Evolutionary conservation across 768 basidiomycete species (phyloP).

Genomic region (Kwoniella sp.): DNA sequence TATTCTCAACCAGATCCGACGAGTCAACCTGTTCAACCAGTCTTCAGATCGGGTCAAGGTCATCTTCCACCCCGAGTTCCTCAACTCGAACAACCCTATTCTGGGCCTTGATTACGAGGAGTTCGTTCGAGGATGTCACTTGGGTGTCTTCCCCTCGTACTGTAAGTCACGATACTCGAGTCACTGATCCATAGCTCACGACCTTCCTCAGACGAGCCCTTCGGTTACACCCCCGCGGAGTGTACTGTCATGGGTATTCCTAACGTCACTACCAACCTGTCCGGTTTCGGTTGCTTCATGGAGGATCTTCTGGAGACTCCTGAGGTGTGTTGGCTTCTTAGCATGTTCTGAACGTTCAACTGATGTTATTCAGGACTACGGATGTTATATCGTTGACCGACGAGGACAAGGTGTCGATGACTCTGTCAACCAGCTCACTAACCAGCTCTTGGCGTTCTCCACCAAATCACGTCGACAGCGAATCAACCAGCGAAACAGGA

Average conservation of each 20-base stretch:
- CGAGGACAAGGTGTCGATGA: slow-evolving; percentile 85
- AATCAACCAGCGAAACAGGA: slow-evolving; percentile 97
- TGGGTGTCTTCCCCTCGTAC: slow-evolving; percentile 97
- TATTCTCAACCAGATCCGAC: slow-evolving; percentile 87
- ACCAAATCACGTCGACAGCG: slow-evolving; percentile 78
- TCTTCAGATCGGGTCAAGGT: slow-evolving; percentile 89
- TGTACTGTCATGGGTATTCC: slow-evolving; percentile 99
- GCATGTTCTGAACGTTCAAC: neutral
- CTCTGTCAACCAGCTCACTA: slow-evolving; percentile 71
- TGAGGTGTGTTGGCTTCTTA: slow-evolving; percentile 49
- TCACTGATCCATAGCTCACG: neutral
- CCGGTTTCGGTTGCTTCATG: slow-evolving; percentile 94
- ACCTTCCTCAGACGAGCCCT: slow-evolving; percentile 41
- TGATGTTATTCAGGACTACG: slow-evolving; percentile 61
- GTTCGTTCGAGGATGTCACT: slow-evolving; percentile 94
- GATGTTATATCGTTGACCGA: slow-evolving; percentile 93
- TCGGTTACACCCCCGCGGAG: slow-evolving; percentile 83
- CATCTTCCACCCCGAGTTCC: slow-evolving; percentile 96
- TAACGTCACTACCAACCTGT: slow-evolving; percentile 92
- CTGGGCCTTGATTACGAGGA: slow-evolving; percentile 97
- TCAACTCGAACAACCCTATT: slow-evolving; percentile 97
- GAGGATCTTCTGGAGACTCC: slow-evolving; percentile 94
- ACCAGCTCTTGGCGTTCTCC: slow-evolving; percentile 48
- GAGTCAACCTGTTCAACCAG: slow-evolving; percentile 88
- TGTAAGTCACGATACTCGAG: slow-evolving; percentile 67